Evolutionary conservation across 352 stramenopile genomes (phyloP), one percentile per base, ranked within the genome.

Genomic region (Globisporangium ultimum): DNA sequence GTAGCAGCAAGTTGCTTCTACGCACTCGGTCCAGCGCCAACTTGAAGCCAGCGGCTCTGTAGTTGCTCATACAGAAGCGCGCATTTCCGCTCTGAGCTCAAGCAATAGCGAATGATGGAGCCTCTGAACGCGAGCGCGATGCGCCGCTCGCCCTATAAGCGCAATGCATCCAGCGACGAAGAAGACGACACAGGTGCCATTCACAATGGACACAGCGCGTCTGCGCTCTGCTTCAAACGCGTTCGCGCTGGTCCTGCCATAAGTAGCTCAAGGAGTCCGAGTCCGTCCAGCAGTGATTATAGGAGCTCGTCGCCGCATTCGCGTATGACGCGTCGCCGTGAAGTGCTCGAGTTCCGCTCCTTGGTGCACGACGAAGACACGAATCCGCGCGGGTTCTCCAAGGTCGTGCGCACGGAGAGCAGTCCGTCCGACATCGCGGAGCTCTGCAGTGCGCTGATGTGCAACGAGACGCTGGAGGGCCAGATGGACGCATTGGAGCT

Each of bases 401-500:
- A 36, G 28, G 28, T 36, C 28, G 28, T 36, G 28, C 28, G 28
- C 28, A 5, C 28, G 18, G 57, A 64, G 21, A 46, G 50, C 34
- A 64, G 58, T 40, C 58, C 58, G 3, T 10, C 41, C 0, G 58
- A 64, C 18, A 45, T 64, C 58, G 42, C 58, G 1, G 58, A 43
- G 50, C 43, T 58, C 24, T 55, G 38, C 18, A 49, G 17, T 24
- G 21, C 48, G 47, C n/a, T 56, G 32, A 36, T 47, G 32, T 64
- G 50, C 50, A 48, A 43, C 20, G 58, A 64, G 58, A 64, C 58
- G 21, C 58, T 64, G 10, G 58, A 53, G n/a, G 43, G 52, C 18
- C 50, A 58, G 42, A 54, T 64, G 58, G 58, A 64, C 24, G 58
- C 58, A 7, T 41, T 64, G 20, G 50, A 59, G 42, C 50, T 64